Percentiles rank a stretch among this genome's conserved stretches.
phyloP scores from a whole-genome alignment of 495 filamentous ascomycete species.

The Letharia lupina region DNA sequence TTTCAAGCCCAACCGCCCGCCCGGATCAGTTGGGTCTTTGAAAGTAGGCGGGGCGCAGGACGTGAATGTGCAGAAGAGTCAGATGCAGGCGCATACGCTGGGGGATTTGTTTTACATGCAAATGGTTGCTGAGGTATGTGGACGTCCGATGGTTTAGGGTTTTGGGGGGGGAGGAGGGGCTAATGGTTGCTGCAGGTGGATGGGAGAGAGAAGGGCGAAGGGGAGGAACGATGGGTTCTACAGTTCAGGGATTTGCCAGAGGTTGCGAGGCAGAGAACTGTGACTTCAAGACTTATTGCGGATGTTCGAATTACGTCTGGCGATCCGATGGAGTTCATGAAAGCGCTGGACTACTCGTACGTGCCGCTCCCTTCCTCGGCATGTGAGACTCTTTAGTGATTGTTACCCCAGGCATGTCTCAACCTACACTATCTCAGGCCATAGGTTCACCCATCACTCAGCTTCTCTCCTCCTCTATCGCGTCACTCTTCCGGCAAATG shows the following conservation, averaged over 20 bases:
- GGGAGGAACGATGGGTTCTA: constrained; percentile 34
- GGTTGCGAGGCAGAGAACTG: constrained; percentile 39
- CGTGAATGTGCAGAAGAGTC: constrained; percentile 35
- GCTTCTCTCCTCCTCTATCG: constrained; percentile 42
- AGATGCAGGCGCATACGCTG: constrained; percentile 38
- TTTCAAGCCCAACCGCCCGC: constrained; percentile 51
- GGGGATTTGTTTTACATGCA: constrained; percentile 46
- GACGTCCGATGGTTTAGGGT: not conserved
- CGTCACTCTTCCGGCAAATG: constrained; percentile 32
- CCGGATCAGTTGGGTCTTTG: constrained; percentile 25
- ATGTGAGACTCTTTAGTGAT: constrained; percentile 13
- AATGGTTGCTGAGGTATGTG: constrained; percentile 32
- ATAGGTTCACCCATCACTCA: constrained; percentile 42
- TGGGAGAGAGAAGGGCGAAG: constrained; percentile 5
- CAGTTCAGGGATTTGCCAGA: constrained; percentile 49
- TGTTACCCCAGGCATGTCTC: constrained; percentile 36
- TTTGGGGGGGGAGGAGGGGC: not conserved
- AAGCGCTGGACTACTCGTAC: constrained; percentile 45
- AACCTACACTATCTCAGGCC: constrained; percentile 42
- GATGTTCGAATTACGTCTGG: constrained; percentile 38
- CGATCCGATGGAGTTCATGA: constrained; percentile 40
- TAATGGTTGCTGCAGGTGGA: not conserved
- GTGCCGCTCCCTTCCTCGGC: constrained; percentile 21
- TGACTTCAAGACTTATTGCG: constrained; percentile 42
- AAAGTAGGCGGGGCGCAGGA: constrained; percentile 40